A percentile compares a stretch with the other conserved stretches of the same genome.
These are phyloP conservation scores for Arabis alpina DNA, from an alignment of 345 rosid species.

Conservation along the genomic window DNA sequence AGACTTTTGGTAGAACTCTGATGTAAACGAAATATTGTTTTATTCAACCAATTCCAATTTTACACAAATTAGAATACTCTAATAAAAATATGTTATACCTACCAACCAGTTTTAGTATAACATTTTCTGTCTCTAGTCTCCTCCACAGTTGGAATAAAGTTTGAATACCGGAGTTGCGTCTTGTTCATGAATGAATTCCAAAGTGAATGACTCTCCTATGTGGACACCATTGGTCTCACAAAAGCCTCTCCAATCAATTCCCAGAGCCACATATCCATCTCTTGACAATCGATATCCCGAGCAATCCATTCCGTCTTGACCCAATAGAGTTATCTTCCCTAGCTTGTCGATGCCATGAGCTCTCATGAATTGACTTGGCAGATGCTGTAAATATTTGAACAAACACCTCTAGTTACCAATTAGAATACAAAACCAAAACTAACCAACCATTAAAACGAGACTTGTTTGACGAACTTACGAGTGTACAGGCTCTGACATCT, in stretches of 20 bases:
- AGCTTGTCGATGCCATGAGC: conserved; percentile 1
- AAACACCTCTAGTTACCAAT: neutral
- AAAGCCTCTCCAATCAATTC: conserved; percentile 10
- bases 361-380: conserved; percentile 12
- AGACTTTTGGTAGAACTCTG: too few species aligned
- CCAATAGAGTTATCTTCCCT: conserved; percentile 5
- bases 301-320: neutral
- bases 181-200: neutral
- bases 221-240: conserved; percentile 13
- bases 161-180: neutral
- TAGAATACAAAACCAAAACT: neutral
- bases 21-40: too few species aligned
- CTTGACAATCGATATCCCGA: neutral
- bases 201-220: neutral
- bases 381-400: neutral
- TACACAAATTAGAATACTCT: too few species aligned
- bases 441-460: neutral
- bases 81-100: too few species aligned
- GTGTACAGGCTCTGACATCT: too few species aligned
- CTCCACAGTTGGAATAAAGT: neutral
- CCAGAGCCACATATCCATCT: neutral
- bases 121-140: neutral
- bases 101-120: neutral
- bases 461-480: neutral
- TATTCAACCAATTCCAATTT: too few species aligned